phyloP scores from a whole-genome alignment of 1,284 basidiomycete species.

The Inonotus obliquus region DNA sequence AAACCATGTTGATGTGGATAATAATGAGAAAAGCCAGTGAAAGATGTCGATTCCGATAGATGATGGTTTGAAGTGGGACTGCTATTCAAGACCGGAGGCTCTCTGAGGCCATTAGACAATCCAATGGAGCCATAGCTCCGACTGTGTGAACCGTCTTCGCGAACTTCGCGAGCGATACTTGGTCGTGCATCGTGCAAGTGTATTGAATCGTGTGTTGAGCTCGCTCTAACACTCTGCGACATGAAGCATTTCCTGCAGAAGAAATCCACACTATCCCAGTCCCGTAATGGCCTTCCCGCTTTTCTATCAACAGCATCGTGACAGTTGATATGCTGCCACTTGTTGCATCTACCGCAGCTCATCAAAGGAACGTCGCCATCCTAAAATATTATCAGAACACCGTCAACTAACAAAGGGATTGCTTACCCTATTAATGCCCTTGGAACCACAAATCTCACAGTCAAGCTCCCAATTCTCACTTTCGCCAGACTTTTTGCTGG shows the following conservation, averaged over 20 bases:
- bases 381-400: conserved; percentile 33
- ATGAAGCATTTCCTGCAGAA: conserved; percentile 11
- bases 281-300: conserved; percentile 53
- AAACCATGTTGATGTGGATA: conserved; percentile 45
- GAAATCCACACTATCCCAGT: conserved; percentile 70
- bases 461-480: conserved; percentile 68
- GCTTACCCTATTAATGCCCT: conserved; percentile 64
- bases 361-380: conserved; percentile 74
- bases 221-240: background rate
- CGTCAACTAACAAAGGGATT: background rate
- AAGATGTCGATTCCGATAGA: conserved; percentile 15
- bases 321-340: conserved; percentile 82
- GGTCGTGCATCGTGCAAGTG: background rate
- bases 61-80: background rate
- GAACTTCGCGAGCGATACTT: background rate
- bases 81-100: background rate
- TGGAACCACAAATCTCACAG: conserved; percentile 75
- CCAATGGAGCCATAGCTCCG: background rate
- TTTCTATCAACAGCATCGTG: conserved; percentile 61
- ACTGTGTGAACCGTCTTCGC: background rate
- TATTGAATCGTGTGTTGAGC: background rate
- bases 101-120: too few relatives aligned
- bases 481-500: conserved; percentile 31
- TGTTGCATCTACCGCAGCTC: conserved; percentile 72
- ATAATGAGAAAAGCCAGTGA: conserved; percentile 44